These are phyloP conservation scores for Lepidopterella palustris DNA, from an alignment of 495 filamentous ascomycete genomes.

Conservation along the genomic window DNA sequence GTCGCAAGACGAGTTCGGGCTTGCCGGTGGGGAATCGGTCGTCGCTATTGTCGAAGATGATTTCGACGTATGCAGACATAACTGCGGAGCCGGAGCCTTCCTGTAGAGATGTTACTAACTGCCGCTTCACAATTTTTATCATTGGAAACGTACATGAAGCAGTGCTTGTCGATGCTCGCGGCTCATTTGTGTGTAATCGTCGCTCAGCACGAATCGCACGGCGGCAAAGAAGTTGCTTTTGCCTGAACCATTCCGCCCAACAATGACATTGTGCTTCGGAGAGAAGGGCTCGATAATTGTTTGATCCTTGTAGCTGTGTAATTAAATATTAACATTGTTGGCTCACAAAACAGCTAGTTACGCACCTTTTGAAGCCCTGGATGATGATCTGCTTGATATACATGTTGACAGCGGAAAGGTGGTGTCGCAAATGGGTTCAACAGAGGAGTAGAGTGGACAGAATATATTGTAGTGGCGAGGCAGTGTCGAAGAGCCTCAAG, in stretches of 20 bases:
- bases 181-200: conserved; percentile 94
- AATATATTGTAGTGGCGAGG: background rate
- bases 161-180: conserved; percentile 93
- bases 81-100: conserved; percentile 96
- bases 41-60: conserved; percentile 97
- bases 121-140: too few species aligned
- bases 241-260: conserved; percentile 96
- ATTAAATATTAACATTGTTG: too few species aligned
- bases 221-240: conserved; percentile 99
- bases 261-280: conserved; percentile 96
- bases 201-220: conserved; percentile 95
- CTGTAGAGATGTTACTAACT: conserved; percentile 36
- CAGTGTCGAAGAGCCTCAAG: background rate
- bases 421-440: background rate
- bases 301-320: conserved; percentile 93
- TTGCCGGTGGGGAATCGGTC: conserved; percentile 93
- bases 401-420: conserved; percentile 48
- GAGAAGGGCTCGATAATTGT: conserved; percentile 98
- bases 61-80: conserved; percentile 98
- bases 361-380: conserved; percentile 97
- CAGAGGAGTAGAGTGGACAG: background rate
- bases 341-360: too few species aligned
- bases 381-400: conserved; percentile 99
- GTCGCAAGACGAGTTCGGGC: conserved; percentile 78
- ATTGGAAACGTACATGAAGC: conserved; percentile 56